These are phyloP conservation scores for Chaetothyriales sp. DNA, from an alignment of 2,329 filamentous ascomycete species.

Conservation along the genomic window DNA sequence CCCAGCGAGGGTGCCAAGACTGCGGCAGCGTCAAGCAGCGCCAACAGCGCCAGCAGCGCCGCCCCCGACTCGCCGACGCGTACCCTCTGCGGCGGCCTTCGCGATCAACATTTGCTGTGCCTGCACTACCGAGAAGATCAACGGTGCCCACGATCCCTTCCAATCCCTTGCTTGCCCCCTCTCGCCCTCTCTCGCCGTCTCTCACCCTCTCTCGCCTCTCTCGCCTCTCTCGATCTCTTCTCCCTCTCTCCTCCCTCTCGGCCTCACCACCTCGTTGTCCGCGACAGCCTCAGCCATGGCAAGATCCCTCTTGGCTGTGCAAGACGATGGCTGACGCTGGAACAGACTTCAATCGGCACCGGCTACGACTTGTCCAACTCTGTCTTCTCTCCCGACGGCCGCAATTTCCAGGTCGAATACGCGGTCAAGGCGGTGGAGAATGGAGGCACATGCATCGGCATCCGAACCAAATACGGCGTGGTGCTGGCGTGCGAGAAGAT, in stretches of 20 bases:
- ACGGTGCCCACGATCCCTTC: background rate
- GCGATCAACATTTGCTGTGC: background rate
- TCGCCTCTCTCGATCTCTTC: too few species aligned
- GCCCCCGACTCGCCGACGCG: background rate
- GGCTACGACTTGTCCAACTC: conserved; percentile 99
- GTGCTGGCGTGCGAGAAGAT: conserved; percentile 96
- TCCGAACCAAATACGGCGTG: conserved; percentile 92
- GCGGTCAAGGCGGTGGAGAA: conserved; percentile 98
- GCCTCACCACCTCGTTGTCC: background rate
- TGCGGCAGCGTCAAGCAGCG: background rate
- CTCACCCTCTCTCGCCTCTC: too few species aligned
- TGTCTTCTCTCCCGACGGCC: conserved; percentile 96
- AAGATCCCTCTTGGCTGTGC: background rate
- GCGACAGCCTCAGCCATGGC: background rate
- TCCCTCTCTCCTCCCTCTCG: too few species aligned
- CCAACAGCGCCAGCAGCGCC: background rate
- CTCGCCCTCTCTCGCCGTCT: background rate
- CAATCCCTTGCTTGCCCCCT: background rate
- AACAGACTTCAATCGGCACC: conserved; percentile 95
- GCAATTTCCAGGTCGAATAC: conserved; percentile 98
- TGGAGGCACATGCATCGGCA: conserved; percentile 88
- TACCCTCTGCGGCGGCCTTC: background rate
- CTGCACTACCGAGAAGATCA: background rate
- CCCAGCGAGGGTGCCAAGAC: background rate
- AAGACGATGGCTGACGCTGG: background rate